Percentiles rank a stretch among this genome's conserved stretches.
phyloP scores from a whole-genome alignment of 176 grass and related monocot genomes.

The Panicum miliaceum region DNA sequence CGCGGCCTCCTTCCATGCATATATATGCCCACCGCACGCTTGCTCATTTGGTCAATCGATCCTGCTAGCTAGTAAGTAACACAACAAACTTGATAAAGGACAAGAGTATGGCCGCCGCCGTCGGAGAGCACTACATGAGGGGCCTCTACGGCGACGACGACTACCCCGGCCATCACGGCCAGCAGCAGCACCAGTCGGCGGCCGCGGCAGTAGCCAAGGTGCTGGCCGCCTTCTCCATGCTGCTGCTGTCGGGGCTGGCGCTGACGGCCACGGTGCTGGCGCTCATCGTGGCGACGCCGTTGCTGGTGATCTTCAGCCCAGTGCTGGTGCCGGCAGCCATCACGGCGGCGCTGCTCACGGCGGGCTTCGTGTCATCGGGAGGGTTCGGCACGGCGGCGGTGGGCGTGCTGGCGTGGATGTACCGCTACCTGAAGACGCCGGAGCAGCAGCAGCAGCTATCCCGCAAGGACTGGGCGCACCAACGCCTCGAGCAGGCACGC shows the following conservation, averaged over 20 bases:
- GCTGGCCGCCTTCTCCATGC: slow-evolving; percentile 31
- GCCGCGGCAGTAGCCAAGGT: slow-evolving; percentile 43
- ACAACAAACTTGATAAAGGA: too few species aligned
- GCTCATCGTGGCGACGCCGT: slow-evolving; percentile 63
- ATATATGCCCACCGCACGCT: too few species aligned
- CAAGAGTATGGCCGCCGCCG: neutral
- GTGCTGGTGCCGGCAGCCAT: slow-evolving; percentile 67
- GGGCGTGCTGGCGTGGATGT: slow-evolving; percentile 76
- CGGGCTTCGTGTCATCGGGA: slow-evolving; percentile 64
- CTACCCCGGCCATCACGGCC: neutral
- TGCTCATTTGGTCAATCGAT: too few species aligned
- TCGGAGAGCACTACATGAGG: slow-evolving; percentile 35
- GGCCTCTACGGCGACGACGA: slow-evolving; percentile 17
- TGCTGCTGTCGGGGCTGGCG: slow-evolving; percentile 63
- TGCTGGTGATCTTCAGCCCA: slow-evolving; percentile 80
- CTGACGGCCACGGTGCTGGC: slow-evolving; percentile 69
- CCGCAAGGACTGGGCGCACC: neutral
- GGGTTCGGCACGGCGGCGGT: slow-evolving; percentile 69
- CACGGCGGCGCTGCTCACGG: slow-evolving; percentile 46
- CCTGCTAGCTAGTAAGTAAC: too few species aligned
- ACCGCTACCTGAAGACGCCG: slow-evolving; percentile 54
- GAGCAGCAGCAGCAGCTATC: neutral
- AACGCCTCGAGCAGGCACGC: slow-evolving; percentile 1
- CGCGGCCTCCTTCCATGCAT: neutral
- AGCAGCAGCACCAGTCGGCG: slow-evolving; percentile 22